Evolutionary conservation across 495 filamentous ascomycete species (phyloP).

Genomic region (Penicillium cataractarum): DNA sequence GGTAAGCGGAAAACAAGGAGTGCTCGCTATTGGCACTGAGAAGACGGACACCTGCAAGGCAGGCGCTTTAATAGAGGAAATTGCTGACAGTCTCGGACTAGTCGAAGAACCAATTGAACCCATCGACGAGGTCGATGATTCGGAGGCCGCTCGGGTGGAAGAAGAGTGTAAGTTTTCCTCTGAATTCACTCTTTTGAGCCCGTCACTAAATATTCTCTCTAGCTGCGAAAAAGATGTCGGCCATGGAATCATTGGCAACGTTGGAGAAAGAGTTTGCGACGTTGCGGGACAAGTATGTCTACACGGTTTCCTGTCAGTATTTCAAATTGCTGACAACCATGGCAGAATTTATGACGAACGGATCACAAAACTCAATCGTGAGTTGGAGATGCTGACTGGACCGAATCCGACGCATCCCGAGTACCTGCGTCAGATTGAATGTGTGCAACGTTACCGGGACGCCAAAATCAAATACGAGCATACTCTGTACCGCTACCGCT

Average conservation of each 20-base stretch:
- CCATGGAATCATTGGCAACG: conserved; percentile 74
- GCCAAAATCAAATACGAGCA: conserved; percentile 77
- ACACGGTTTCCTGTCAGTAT: not conserved
- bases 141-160: conserved; percentile 44
- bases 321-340: conserved; percentile 20
- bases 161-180: conserved; percentile 72
- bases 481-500: conserved; percentile 69
- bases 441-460: conserved; percentile 76
- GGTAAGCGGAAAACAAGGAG: conserved; percentile 51
- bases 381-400: conserved; percentile 79
- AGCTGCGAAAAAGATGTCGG: conserved; percentile 80
- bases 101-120: conserved; percentile 50
- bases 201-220: conserved; percentile 10
- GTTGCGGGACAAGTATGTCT: conserved; percentile 79
- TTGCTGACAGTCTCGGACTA: conserved; percentile 42
- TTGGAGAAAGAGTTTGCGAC: conserved; percentile 85
- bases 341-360: conserved; percentile 83
- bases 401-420: conserved; percentile 85
- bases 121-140: conserved; percentile 46
- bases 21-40: conserved; percentile 42
- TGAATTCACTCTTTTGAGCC: conserved; percentile 1
- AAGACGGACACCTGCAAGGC: conserved; percentile 35
- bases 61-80: conserved; percentile 31
- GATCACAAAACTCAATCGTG: conserved; percentile 75
- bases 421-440: conserved; percentile 81